Evolutionary conservation across 2,329 filamentous ascomycete genomes (phyloP).

Genomic region (Claviceps purpurea): DNA sequence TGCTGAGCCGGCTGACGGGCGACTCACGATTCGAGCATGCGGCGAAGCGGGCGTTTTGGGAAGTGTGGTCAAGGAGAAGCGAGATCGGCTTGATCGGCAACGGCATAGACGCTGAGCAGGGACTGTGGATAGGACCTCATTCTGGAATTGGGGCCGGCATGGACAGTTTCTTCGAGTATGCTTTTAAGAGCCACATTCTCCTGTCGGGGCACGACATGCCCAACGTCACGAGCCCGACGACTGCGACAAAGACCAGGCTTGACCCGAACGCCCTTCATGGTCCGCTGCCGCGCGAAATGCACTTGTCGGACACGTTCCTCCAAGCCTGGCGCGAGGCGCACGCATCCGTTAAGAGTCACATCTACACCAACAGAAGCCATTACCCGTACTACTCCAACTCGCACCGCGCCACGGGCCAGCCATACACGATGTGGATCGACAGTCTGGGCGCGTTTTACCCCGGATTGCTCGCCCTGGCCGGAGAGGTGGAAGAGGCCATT

Average conservation of each 20-base stretch:
- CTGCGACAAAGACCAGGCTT: conserved; percentile 34
- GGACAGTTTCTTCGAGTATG: conserved; percentile 98
- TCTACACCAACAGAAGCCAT: conserved; percentile 65
- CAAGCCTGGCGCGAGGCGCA: conserved; percentile 76
- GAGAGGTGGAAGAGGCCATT: conserved; percentile 81
- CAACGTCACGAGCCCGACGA: conserved; percentile 27
- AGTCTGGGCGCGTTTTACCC: conserved; percentile 93
- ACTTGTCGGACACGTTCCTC: conserved; percentile 67
- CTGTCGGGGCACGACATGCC: conserved; percentile 60
- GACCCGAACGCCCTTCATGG: conserved; percentile 50
- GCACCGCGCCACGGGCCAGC: conserved; percentile 75
- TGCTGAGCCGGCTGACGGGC: conserved; percentile 75
- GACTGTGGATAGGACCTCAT: conserved; percentile 75
- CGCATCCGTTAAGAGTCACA: conserved; percentile 73
- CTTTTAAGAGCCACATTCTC: conserved; percentile 83
- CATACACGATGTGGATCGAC: conserved; percentile 88
- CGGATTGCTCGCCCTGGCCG: conserved; percentile 71
- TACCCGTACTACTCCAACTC: conserved; percentile 91
- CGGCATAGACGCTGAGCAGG: conserved; percentile 83
- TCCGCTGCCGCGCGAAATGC: conserved; percentile 49
- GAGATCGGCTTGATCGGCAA: conserved; percentile 78
- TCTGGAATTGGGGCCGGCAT: conserved; percentile 94
- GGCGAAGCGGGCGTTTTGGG: conserved; percentile 90
- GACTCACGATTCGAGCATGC: conserved; percentile 79
- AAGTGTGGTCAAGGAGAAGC: conserved; percentile 83